phyloP scores from a whole-genome alignment of 805 yeast species.

The Kazachstania taianensis region DNA sequence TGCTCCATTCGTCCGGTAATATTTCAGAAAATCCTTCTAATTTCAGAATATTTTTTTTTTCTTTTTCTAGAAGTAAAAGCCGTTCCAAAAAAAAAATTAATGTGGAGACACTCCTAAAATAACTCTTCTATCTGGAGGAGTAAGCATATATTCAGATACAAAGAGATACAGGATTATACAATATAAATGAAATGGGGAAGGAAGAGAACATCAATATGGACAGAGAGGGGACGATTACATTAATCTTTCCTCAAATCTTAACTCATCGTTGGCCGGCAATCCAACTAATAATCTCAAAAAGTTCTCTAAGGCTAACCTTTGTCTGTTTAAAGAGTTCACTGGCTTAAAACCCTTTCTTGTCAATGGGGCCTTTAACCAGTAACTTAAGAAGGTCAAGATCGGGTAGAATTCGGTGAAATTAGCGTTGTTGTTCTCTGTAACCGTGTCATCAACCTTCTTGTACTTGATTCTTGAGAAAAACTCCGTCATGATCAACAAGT shows the following conservation, averaged over 20 bases:
- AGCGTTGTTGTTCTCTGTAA: conserved; percentile 23
- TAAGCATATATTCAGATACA: no score
- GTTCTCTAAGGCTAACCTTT: conserved; percentile 86
- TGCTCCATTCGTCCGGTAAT: no score
- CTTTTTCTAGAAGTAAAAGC: no score
- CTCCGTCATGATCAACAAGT: conserved; percentile 81
- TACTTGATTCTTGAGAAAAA: conserved; percentile 80
- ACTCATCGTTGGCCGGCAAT: conserved; percentile 78
- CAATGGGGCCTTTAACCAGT: conserved; percentile 96
- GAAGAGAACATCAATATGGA: not conserved
- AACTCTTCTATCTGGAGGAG: no score
- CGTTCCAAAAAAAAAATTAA: no score
- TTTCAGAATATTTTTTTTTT: no score
- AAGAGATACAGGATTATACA: no score
- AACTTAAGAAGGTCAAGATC: conserved; percentile 75
- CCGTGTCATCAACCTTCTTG: conserved; percentile 37
- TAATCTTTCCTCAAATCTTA: conserved; percentile 85
- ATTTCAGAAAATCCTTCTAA: no score
- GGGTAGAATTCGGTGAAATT: conserved; percentile 65
- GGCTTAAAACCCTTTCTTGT: conserved; percentile 85
- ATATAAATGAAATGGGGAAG: no score
- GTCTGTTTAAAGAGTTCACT: conserved; percentile 90
- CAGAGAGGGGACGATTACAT: not conserved
- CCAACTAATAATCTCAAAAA: conserved; percentile 84
- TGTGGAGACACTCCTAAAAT: no score